Evolutionary conservation across 441 rosid genomes (phyloP).

Genomic region (Mallotus japonicus): DNA sequence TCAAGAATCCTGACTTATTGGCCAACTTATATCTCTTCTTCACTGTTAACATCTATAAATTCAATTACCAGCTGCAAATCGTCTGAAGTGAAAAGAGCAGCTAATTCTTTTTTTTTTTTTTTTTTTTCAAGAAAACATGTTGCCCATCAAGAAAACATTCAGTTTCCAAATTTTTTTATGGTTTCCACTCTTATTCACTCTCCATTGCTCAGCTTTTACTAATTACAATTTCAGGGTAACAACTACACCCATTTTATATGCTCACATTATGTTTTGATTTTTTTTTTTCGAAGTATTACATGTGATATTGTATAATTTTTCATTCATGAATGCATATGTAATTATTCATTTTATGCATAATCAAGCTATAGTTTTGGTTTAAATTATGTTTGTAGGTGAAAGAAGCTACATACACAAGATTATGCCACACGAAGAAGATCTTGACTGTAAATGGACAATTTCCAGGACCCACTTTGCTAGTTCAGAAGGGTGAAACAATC

Average conservation of each 20-base stretch:
- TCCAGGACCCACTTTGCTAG: slow-evolving; percentile 55
- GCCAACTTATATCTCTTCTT: neutral
- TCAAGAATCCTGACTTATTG: neutral
- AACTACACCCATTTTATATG: neutral
- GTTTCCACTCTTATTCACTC: slow-evolving; percentile 1
- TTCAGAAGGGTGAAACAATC: slow-evolving; percentile 45
- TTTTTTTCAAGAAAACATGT: neutral
- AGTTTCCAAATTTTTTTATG: slow-evolving; percentile 1
- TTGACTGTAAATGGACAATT: slow-evolving; percentile 55
- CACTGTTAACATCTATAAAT: neutral
- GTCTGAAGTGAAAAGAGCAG: neutral
- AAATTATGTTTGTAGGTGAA: slow-evolving; percentile 30
- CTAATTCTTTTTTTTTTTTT: too few species aligned
- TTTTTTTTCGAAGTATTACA: neutral
- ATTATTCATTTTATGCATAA: neutral
- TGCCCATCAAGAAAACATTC: neutral
- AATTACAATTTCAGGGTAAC: slow-evolving; percentile 20
- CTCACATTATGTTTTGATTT: neutral
- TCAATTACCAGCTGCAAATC: neutral
- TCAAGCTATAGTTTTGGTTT: neutral
- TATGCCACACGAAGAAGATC: slow-evolving; percentile 47
- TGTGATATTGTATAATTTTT: too few species aligned
- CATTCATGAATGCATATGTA: too few species aligned
- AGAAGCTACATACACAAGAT: slow-evolving; percentile 36
- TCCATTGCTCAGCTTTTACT: slow-evolving; percentile 12